phyloP scores from a whole-genome alignment of 441 rosid species.

The Gossypium schwendimanii region DNA sequence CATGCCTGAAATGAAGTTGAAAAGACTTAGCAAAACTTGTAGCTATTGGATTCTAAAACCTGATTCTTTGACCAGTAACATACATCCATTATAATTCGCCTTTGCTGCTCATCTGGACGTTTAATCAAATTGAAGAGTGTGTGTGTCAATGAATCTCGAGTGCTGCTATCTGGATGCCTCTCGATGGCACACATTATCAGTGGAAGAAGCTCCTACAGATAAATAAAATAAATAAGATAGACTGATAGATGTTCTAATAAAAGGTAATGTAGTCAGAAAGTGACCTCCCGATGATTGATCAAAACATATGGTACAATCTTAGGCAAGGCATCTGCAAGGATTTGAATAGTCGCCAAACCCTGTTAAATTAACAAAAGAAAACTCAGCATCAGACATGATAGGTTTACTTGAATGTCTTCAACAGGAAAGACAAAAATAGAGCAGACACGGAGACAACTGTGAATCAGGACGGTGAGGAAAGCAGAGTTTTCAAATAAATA shows the following conservation, averaged over 20 bases:
- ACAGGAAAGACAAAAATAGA: neutral
- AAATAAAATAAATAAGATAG: conserved; percentile 14
- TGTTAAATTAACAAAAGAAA: conserved; percentile 29
- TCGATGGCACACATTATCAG: conserved; percentile 98
- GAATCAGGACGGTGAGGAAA: neutral
- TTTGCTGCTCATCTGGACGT: conserved; percentile 96
- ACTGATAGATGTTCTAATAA: conserved; percentile 4
- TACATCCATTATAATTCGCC: conserved; percentile 93
- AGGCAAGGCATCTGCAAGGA: conserved; percentile 94
- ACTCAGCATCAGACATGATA: conserved; percentile 16
- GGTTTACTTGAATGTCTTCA: conserved; percentile 14
- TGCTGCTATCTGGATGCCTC: conserved; percentile 76
- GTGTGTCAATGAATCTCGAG: conserved; percentile 90
- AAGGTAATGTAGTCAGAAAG: conserved; percentile 14
- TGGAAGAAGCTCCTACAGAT: conserved; percentile 86
- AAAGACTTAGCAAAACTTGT: conserved; percentile 23
- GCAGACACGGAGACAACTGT: conserved; percentile 5
- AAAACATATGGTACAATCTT: conserved; percentile 95
- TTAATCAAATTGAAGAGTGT: conserved; percentile 88
- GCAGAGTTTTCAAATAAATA: neutral
- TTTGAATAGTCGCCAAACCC: conserved; percentile 89
- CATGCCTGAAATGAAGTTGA: conserved; percentile 62
- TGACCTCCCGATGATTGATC: conserved; percentile 94
- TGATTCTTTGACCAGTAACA: conserved; percentile 28
- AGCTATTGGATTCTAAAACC: conserved; percentile 10